Conservation (phyloP, 192 early-diverging fungal species). For the Backusella psychrophila region DNA sequence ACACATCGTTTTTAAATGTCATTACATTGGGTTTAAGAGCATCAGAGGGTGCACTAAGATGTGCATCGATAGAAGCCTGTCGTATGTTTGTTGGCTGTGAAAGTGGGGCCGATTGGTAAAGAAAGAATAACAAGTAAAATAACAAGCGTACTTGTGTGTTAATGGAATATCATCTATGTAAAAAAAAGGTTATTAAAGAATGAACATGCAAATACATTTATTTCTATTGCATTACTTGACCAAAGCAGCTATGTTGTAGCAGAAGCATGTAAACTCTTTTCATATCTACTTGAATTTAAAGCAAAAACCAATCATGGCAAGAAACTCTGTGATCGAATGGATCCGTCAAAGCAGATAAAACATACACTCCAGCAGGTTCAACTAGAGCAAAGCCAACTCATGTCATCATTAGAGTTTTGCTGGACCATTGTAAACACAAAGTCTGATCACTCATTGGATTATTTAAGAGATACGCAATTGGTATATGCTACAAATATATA, state of each 20-base stretch:
- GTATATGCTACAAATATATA: conserved; percentile 20
- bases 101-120: conserved; percentile 13
- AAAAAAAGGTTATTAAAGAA: conserved; percentile 37
- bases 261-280: conserved; percentile 42
- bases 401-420: conserved; percentile 47
- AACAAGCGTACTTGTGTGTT: background rate
- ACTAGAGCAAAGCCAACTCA: conserved; percentile 26
- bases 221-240: conserved; percentile 39
- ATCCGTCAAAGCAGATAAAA: conserved; percentile 35
- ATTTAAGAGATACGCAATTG: conserved; percentile 38
- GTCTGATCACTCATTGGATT: conserved; percentile 31
- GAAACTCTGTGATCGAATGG: conserved; percentile 35
- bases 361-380: conserved; percentile 26
- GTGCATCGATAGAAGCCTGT: conserved; percentile 25
- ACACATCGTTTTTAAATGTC: conserved; percentile 1
- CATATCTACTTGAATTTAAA: conserved; percentile 40
- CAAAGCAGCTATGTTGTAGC: conserved; percentile 45
- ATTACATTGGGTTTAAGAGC: conserved; percentile 3
- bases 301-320: conserved; percentile 5
- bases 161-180: background rate
- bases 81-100: conserved; percentile 8
- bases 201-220: conserved; percentile 26
- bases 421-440: conserved; percentile 39
- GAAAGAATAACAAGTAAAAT: background rate
- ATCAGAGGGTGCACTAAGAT: conserved; percentile 18